phyloP scores from a whole-genome alignment of 257 asterid genomes.

The Plectranthus barbatus region DNA sequence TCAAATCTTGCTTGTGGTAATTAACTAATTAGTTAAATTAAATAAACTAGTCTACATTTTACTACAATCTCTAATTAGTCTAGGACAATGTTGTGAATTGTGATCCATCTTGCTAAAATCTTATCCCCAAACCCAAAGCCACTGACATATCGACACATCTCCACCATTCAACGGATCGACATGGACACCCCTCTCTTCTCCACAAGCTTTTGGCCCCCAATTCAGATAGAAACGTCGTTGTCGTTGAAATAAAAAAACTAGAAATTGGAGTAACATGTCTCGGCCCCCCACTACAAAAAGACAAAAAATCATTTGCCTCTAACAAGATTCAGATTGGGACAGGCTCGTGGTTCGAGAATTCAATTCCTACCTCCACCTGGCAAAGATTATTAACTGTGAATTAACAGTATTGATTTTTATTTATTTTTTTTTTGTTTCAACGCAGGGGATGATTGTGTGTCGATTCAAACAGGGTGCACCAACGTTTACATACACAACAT shows the following conservation, averaged over 20 bases:
- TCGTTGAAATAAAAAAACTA: background rate
- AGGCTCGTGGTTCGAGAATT: background rate
- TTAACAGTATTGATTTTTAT: too few species aligned
- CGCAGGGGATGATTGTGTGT: conserved; percentile 88
- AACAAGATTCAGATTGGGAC: background rate
- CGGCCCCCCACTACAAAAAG: conserved; percentile 14
- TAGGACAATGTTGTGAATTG: conserved; percentile 7
- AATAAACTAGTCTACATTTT: background rate
- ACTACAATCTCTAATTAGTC: background rate
- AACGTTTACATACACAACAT: conserved; percentile 58
- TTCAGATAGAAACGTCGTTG: conserved; percentile 13
- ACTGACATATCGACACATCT: conserved; percentile 20
- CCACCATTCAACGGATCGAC: conserved; percentile 14
- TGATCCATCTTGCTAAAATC: conserved; percentile 12
- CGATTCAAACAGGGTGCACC: conserved; percentile 84
- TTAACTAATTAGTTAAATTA: background rate
- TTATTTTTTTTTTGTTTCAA: too few species aligned
- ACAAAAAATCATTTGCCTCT: background rate
- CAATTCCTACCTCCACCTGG: background rate
- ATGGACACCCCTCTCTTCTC: conserved; percentile 11
- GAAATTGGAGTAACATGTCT: background rate
- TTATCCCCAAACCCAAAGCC: conserved; percentile 21
- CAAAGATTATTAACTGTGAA: too few species aligned
- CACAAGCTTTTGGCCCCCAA: conserved; percentile 23
- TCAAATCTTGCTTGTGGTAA: conserved; percentile 73